A percentile compares a stretch with the other conserved stretches of the same genome.
phyloP scores from a whole-genome alignment of 2,329 filamentous ascomycete genomes.

The Paecilomyces sp. region DNA sequence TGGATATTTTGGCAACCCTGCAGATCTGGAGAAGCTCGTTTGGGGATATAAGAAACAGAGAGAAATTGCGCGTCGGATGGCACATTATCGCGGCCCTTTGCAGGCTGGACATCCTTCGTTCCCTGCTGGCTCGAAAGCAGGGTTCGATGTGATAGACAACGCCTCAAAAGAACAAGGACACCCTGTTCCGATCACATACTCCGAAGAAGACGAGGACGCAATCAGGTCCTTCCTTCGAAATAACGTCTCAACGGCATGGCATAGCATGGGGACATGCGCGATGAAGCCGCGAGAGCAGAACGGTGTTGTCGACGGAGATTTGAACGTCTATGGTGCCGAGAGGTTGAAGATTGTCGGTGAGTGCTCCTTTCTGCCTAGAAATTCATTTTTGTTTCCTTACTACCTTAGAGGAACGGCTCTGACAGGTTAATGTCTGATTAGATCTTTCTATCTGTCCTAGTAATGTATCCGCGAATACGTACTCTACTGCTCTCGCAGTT shows the following conservation, averaged over 20 bases:
- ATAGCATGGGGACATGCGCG: constrained; percentile 31
- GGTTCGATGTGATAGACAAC: constrained; percentile 11
- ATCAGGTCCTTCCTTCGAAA: constrained; percentile 39
- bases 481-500: constrained; percentile 40
- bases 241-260: constrained; percentile 36
- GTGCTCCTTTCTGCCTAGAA: neutral
- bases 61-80: constrained; percentile 52
- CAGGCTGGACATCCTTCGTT: constrained; percentile 30
- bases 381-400: neutral
- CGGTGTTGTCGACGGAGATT: constrained; percentile 8
- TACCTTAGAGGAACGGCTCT: neutral
- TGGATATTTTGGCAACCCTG: constrained; percentile 49
- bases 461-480: constrained; percentile 39
- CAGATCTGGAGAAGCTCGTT: constrained; percentile 52
- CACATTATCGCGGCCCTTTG: constrained; percentile 42
- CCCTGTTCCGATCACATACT: constrained; percentile 40
- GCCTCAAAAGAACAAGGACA: constrained; percentile 15
- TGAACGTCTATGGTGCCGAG: constrained; percentile 7
- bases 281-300: constrained; percentile 5
- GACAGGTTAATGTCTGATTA: neutral
- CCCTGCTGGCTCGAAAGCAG: constrained; percentile 40
- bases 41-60: constrained; percentile 62
- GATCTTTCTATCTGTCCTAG: constrained; percentile 20
- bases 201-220: constrained; percentile 41
- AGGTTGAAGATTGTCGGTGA: constrained; percentile 4